These are phyloP conservation scores for Petasospora rhodanensis DNA, from an alignment of 1,139 yeast genomes.

Conservation along the genomic window DNA sequence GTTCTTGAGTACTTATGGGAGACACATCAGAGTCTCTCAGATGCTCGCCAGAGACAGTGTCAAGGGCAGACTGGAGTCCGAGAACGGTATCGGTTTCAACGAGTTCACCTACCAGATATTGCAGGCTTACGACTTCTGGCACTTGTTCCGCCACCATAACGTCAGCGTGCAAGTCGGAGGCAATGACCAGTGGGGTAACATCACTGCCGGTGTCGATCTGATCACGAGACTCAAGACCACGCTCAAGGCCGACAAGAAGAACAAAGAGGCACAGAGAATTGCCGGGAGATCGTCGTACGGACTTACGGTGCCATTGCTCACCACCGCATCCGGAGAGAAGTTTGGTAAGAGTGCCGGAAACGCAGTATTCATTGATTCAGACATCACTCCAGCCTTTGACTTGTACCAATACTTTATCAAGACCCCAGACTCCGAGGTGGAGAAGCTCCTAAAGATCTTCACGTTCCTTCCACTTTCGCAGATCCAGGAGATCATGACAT, in stretches of 20 bases:
- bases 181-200: conserved; percentile 97
- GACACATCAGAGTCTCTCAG: conserved; percentile 72
- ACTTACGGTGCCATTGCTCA: conserved; percentile 82
- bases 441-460: conserved; percentile 63
- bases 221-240: conserved; percentile 55
- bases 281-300: conserved; percentile 49
- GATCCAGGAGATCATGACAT: conserved; percentile 47
- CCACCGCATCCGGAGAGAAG: conserved; percentile 88
- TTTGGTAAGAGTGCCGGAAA: conserved; percentile 98
- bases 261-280: conserved; percentile 18
- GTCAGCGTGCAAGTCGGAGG: conserved; percentile 91
- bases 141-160: conserved; percentile 53
- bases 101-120: conserved; percentile 90
- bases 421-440: conserved; percentile 74
- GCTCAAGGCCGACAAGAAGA: conserved; percentile 24
- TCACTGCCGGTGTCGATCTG: conserved; percentile 91
- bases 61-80: conserved; percentile 62
- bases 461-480: conserved; percentile 67
- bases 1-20: conserved; percentile 74
- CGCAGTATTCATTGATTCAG: conserved; percentile 80
- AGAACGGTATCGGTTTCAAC: conserved; percentile 81
- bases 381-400: conserved; percentile 72
- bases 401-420: conserved; percentile 83
- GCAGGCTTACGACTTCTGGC: conserved; percentile 94
- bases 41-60: conserved; percentile 92